Evolutionary conservation across 805 yeast genomes (phyloP).

Genomic region (Kazachstania kunashirensis): DNA sequence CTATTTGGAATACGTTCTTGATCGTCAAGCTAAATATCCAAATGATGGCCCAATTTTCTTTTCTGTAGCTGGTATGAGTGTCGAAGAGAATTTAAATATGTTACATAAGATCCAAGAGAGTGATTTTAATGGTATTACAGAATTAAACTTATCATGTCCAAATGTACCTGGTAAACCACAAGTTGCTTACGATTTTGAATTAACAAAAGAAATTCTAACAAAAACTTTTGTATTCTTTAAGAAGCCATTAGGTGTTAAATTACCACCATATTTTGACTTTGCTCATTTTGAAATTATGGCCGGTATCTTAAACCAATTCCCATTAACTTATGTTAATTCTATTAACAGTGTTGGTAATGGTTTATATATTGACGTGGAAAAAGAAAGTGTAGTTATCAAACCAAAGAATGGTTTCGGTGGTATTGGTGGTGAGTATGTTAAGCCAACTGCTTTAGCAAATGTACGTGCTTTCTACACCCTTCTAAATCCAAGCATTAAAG

Average conservation of each 20-base stretch:
- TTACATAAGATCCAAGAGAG: slow-evolving; percentile 21
- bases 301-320: slow-evolving; percentile 20
- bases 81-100: slow-evolving; percentile 20
- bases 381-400: slow-evolving; percentile 25
- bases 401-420: slow-evolving; percentile 29
- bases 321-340: slow-evolving; percentile 24
- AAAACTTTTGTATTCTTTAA: slow-evolving; percentile 22
- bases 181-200: slow-evolving; percentile 26
- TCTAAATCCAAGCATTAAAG: slow-evolving; percentile 21
- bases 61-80: slow-evolving; percentile 28
- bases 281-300: slow-evolving; percentile 27
- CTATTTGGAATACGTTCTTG: slow-evolving; percentile 20
- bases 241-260: slow-evolving; percentile 26
- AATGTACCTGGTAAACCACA: slow-evolving; percentile 30
- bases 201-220: slow-evolving; percentile 18
- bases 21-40: slow-evolving; percentile 13
- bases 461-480: slow-evolving; percentile 28
- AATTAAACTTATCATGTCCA: slow-evolving; percentile 27
- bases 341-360: slow-evolving; percentile 28
- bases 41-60: slow-evolving; percentile 16
- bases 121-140: slow-evolving; percentile 22
- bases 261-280: slow-evolving; percentile 28
- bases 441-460: slow-evolving; percentile 28
- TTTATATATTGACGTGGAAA: slow-evolving; percentile 22
- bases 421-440: slow-evolving; percentile 27